These are phyloP conservation scores for Gonapodya prolifera DNA, from an alignment of 192 early-diverging fungal species.

Conservation along the genomic window DNA sequence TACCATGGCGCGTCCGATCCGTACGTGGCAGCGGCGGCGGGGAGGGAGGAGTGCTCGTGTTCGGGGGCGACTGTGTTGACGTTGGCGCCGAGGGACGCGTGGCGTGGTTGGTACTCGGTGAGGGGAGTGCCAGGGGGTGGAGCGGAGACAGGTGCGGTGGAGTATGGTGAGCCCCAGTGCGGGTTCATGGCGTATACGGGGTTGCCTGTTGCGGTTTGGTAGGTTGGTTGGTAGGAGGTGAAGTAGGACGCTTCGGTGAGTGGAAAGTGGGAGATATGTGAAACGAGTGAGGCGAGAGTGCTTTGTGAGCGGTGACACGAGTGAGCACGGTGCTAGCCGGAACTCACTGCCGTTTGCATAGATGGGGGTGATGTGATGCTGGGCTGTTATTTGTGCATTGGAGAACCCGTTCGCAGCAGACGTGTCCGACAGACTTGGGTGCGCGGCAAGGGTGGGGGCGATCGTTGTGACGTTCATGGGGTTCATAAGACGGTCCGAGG, in stretches of 20 bases:
- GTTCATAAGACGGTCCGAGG: not conserved
- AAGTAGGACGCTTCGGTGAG: no score
- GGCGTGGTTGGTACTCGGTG: not conserved
- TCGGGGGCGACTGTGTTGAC: not conserved
- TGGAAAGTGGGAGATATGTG: no score
- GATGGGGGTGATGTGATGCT: not conserved
- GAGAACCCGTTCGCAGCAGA: not conserved
- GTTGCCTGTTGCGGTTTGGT: not conserved
- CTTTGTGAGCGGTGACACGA: no score
- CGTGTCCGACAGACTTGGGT: no score
- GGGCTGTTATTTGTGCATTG: not conserved
- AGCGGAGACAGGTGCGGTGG: no score
- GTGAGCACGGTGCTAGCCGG: no score
- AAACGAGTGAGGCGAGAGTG: no score
- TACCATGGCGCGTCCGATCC: no score
- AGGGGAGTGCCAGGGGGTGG: no score
- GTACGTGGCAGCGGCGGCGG: no score
- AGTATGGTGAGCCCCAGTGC: no score
- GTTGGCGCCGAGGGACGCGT: not conserved
- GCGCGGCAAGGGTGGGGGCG: not conserved
- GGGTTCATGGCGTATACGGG: not conserved
- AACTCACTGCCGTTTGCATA: not conserved
- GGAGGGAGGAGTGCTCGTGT: no score
- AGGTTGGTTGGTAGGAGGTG: not conserved
- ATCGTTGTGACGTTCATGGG: not conserved